Evolutionary conservation across 805 yeast genomes (phyloP).

Genomic region (Ogataea nakhonphanomensis): DNA sequence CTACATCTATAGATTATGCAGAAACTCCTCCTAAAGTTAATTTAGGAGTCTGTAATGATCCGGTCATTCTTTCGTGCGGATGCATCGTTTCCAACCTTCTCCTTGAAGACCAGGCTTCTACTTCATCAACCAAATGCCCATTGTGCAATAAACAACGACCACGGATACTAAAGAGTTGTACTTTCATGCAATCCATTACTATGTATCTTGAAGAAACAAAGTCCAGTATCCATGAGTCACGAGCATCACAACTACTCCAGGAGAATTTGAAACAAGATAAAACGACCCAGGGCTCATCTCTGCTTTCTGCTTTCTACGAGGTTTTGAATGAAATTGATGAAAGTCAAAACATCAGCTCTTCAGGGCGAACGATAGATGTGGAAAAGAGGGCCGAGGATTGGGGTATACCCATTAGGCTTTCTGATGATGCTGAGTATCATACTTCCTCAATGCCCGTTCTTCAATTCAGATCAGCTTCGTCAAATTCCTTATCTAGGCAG

Average conservation of each 20-base stretch:
- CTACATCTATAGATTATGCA: slow-evolving; percentile 24
- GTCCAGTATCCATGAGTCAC: no score
- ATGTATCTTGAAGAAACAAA: no score
- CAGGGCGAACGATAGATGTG: slow-evolving; percentile 1
- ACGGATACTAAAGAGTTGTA: no score
- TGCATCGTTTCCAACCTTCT: slow-evolving; percentile 37
- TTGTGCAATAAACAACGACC: slow-evolving; percentile 4
- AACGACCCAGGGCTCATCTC: slow-evolving; percentile 16
- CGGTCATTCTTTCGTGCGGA: slow-evolving; percentile 38
- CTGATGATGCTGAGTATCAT: slow-evolving; percentile 17
- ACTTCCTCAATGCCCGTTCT: slow-evolving; percentile 17
- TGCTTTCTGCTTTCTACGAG: slow-evolving; percentile 36
- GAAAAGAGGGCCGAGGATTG: slow-evolving; percentile 22
- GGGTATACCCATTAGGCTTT: slow-evolving; percentile 20
- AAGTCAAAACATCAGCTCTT: neutral
- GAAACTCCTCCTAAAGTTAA: slow-evolving; percentile 21
- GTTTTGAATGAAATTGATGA: slow-evolving; percentile 30
- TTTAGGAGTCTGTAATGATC: slow-evolving; percentile 25
- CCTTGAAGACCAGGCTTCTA: slow-evolving; percentile 11
- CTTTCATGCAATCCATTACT: no score
- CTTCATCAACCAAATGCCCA: no score
- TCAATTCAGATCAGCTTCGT: slow-evolving; percentile 7
- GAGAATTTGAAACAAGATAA: no score
- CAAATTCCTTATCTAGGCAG: slow-evolving; percentile 18
- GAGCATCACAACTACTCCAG: no score